phyloP scores from a whole-genome alignment of 2,329 filamentous ascomycete genomes.

The Fusarium sp. region DNA sequence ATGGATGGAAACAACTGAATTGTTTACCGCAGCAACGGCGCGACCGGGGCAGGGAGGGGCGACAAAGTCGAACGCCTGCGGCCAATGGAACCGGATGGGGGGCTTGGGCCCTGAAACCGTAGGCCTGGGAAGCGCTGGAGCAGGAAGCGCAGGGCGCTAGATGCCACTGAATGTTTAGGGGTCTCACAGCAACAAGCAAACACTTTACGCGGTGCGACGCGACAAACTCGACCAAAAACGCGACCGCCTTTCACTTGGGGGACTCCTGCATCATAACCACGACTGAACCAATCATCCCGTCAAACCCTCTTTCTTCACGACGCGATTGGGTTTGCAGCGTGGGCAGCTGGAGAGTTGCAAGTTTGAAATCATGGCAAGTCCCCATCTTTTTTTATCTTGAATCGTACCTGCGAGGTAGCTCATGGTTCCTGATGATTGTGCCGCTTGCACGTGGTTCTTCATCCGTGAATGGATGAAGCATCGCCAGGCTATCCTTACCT shows the following conservation, averaged over 20 bases:
- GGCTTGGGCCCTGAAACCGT: conserved; percentile 37
- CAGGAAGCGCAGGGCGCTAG: conserved; percentile 24
- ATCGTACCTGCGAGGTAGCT: neutral
- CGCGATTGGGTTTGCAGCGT: conserved; percentile 19
- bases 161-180: conserved; percentile 18
- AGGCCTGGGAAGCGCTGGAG: conserved; percentile 23
- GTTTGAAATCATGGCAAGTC: conserved; percentile 35
- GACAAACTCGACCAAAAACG: conserved; percentile 29
- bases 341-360: conserved; percentile 8
- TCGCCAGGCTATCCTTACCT: conserved; percentile 4
- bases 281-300: conserved; percentile 30
- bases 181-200: conserved; percentile 39
- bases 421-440: conserved; percentile 1
- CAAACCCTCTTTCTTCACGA: conserved; percentile 9
- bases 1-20: conserved; percentile 30
- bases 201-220: conserved; percentile 54
- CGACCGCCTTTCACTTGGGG: conserved; percentile 18
- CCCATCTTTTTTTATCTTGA: neutral
- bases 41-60: conserved; percentile 22
- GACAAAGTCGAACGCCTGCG: neutral
- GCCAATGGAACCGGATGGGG: conserved; percentile 35
- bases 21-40: conserved; percentile 51
- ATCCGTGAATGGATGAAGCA: conserved; percentile 16
- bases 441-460: neutral
- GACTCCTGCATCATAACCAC: conserved; percentile 13